Evolutionary conservation across 345 rosid species (phyloP).

Genomic region (Rhizophora mangle): DNA sequence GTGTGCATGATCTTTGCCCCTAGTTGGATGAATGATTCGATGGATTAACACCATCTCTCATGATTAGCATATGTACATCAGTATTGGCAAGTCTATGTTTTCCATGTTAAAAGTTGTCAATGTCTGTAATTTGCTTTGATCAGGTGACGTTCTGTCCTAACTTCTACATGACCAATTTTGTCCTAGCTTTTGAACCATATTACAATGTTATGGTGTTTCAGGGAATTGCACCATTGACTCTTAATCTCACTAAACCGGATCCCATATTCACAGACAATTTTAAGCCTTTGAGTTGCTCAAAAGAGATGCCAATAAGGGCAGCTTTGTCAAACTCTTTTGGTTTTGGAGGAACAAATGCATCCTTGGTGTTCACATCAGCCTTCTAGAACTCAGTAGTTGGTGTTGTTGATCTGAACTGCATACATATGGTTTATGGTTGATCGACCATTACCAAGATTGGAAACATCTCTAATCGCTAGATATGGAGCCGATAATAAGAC

Average conservation of each 20-base stretch:
- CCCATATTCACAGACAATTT: conserved; percentile 59
- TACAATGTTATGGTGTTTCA: conserved; percentile 29
- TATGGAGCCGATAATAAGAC: background rate
- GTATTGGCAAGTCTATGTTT: background rate
- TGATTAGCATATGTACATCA: background rate
- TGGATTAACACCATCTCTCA: background rate
- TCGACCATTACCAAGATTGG: background rate
- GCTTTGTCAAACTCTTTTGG: conserved; percentile 92
- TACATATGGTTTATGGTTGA: background rate
- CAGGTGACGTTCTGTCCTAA: background rate
- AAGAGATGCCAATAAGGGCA: conserved; percentile 59
- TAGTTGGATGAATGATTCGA: background rate
- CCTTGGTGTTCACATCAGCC: conserved; percentile 53
- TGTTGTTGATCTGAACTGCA: background rate
- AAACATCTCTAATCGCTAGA: background rate
- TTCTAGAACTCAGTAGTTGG: conserved; percentile 11
- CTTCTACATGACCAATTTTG: background rate
- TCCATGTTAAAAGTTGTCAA: background rate
- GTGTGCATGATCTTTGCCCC: too few species aligned
- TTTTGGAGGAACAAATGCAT: conserved; percentile 93
- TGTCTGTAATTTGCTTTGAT: background rate
- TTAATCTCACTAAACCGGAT: conserved; percentile 71
- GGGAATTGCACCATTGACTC: conserved; percentile 89
- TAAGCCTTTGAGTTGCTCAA: conserved; percentile 64
- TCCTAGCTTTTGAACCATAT: conserved; percentile 6